Conservation (phyloP, 1,284 basidiomycete species). For the Phylloboletellus chloephorus region DNA sequence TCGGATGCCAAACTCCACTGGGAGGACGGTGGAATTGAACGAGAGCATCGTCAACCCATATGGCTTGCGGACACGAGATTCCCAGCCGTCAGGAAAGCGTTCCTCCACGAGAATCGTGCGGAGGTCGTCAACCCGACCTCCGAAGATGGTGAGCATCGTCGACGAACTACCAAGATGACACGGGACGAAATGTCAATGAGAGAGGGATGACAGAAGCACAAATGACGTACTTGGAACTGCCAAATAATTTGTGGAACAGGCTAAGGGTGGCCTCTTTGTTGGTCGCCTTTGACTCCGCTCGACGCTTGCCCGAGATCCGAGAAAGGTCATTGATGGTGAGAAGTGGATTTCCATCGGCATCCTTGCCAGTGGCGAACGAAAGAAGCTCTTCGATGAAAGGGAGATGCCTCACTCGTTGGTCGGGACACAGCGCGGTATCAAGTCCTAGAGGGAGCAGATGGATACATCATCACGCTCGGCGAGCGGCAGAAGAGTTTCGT, state of each 20-base stretch:
- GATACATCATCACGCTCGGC: not conserved
- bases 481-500: slow-evolving; percentile 23
- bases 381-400: slow-evolving; percentile 55
- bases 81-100: slow-evolving; percentile 64
- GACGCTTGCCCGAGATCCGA: slow-evolving; percentile 49
- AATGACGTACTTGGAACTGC: slow-evolving; percentile 56
- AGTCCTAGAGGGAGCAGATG: slow-evolving; percentile 40
- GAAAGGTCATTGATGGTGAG: slow-evolving; percentile 58
- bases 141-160: slow-evolving; percentile 47
- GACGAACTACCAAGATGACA: slow-evolving; percentile 14
- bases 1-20: slow-evolving; percentile 45
- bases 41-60: slow-evolving; percentile 54
- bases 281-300: slow-evolving; percentile 45
- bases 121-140: slow-evolving; percentile 54
- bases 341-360: slow-evolving; percentile 39
- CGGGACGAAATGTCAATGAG: slow-evolving; percentile 1
- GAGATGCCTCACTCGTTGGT: slow-evolving; percentile 48
- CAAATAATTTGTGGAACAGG: slow-evolving; percentile 54
- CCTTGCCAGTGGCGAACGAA: slow-evolving; percentile 53
- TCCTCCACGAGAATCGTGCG: slow-evolving; percentile 56
- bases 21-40: slow-evolving; percentile 53
- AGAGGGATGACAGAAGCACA: not conserved
- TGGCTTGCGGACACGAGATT: slow-evolving; percentile 48
- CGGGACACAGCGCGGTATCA: slow-evolving; percentile 44
- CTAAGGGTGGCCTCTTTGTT: slow-evolving; percentile 53